phyloP scores from a whole-genome alignment of 2,329 filamentous ascomycete species.

The Myriangium duriaei region DNA sequence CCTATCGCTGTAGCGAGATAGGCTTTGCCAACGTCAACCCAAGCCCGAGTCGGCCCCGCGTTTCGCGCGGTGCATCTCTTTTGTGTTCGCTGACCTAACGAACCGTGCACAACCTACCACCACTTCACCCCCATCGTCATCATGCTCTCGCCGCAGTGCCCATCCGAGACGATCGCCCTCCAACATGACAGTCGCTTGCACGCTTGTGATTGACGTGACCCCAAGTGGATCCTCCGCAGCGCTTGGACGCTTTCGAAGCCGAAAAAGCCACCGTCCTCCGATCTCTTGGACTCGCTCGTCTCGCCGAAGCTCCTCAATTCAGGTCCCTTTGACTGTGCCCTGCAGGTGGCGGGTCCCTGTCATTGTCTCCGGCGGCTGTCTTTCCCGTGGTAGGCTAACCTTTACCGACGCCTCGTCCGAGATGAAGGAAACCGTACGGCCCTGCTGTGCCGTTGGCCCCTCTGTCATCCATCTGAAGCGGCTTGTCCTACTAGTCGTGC shows the following conservation, averaged over 20 bases:
- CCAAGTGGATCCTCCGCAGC: neutral
- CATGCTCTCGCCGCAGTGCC: too few relatives aligned
- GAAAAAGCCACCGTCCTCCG: neutral
- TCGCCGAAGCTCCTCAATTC: too few relatives aligned
- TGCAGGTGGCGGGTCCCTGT: neutral
- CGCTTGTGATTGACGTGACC: neutral
- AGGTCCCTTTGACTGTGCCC: neutral
- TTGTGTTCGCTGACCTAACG: too few relatives aligned
- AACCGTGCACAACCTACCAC: too few relatives aligned
- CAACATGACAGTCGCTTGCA: too few relatives aligned
- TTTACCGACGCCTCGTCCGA: neutral
- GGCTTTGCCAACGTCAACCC: too few relatives aligned
- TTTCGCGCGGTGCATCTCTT: too few relatives aligned
- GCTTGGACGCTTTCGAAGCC: neutral
- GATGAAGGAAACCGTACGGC: neutral
- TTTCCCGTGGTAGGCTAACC: neutral
- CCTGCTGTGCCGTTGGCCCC: neutral
- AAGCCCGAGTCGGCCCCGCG: neutral
- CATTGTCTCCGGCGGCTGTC: neutral
- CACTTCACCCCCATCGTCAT: too few relatives aligned
- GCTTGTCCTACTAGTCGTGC: neutral
- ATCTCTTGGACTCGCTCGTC: too few relatives aligned
- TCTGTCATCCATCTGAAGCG: neutral
- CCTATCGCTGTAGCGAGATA: too few relatives aligned
- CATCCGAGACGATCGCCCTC: too few relatives aligned